Evolutionary conservation across 305 asterid species (phyloP).

Genomic region (Fraxinus xanthoxyloides): DNA sequence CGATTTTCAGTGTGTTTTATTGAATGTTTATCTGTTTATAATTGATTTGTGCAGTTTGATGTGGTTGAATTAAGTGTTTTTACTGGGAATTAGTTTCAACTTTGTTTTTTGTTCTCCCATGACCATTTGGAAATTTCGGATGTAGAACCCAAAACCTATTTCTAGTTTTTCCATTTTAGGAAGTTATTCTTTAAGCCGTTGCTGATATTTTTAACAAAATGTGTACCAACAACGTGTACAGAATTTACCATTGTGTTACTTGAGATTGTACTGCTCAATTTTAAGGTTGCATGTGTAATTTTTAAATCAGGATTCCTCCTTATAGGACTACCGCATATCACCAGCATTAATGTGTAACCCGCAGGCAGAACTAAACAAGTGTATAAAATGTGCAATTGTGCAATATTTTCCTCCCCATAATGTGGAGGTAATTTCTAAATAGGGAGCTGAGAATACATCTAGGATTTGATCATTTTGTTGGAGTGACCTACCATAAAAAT

Average conservation of each 20-base stretch:
- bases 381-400: background rate
- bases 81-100: slow-evolving; percentile 13
- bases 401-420: background rate
- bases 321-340: background rate
- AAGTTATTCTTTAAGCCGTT: background rate
- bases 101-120: background rate
- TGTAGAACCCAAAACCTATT: background rate
- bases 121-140: background rate
- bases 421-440: background rate
- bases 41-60: slow-evolving; percentile 10
- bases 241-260: background rate
- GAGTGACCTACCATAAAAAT: background rate
- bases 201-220: background rate
- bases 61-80: background rate
- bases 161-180: background rate
- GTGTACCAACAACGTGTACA: background rate
- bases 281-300: background rate
- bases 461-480: background rate
- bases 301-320: background rate
- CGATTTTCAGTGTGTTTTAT: slow-evolving; percentile 1
- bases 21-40: background rate
- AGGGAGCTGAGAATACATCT: background rate
- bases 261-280: background rate
- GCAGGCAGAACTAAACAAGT: background rate
- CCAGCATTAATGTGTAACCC: background rate